Evolutionary conservation across 2,329 filamentous ascomycete species (phyloP).

Genomic region (Zarea fungicola): DNA sequence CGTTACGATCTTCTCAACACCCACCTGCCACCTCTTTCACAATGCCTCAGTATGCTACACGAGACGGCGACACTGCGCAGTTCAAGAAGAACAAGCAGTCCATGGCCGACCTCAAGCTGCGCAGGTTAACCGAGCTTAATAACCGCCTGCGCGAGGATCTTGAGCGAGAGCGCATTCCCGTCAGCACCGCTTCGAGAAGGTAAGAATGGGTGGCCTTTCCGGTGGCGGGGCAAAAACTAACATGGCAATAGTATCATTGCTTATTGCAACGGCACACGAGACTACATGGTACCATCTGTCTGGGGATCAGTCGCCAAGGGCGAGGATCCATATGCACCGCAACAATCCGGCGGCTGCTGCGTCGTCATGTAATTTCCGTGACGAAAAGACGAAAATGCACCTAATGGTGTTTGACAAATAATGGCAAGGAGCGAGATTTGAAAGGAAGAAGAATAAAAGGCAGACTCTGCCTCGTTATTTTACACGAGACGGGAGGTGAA

Average conservation of each 20-base stretch:
- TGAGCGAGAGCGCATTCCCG: slow-evolving; percentile 89
- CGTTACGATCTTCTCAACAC: slow-evolving; percentile 2
- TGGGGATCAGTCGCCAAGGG: slow-evolving; percentile 93
- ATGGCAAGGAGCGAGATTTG: background rate
- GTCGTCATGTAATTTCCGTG: slow-evolving; percentile 69
- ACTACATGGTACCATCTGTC: slow-evolving; percentile 97
- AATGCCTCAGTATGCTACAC: slow-evolving; percentile 63
- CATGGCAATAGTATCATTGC: slow-evolving; percentile 71
- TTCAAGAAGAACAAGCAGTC: slow-evolving; percentile 95
- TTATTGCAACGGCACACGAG: slow-evolving; percentile 95
- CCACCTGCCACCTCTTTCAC: slow-evolving; percentile 24
- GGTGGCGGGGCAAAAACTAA: background rate
- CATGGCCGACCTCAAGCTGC: slow-evolving; percentile 97
- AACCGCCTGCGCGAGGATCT: slow-evolving; percentile 92
- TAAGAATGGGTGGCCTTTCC: slow-evolving; percentile 36
- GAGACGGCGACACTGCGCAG: slow-evolving; percentile 63
- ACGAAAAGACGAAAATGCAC: background rate
- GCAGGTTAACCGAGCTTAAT: slow-evolving; percentile 94
- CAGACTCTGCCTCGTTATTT: too few relatives aligned
- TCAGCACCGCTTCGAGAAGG: slow-evolving; percentile 88
- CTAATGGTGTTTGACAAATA: background rate
- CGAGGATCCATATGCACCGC: slow-evolving; percentile 97
- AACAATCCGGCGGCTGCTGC: slow-evolving; percentile 90
- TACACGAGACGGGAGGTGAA: background rate
- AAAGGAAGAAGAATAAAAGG: background rate